phyloP scores from a whole-genome alignment of 179 eudicot genomes.

The Drosera spatulata region DNA sequence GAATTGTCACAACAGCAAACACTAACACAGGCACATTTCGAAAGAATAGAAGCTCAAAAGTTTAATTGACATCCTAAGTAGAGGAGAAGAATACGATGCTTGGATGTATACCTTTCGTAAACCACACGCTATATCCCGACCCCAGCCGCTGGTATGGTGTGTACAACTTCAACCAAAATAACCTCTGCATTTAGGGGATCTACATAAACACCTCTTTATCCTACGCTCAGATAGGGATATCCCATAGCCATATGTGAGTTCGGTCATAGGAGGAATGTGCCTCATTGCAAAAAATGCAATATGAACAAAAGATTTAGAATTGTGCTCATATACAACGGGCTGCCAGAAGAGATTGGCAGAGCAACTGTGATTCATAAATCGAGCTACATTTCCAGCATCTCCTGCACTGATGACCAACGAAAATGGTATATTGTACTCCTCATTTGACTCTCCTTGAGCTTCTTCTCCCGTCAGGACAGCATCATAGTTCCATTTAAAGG shows the following conservation, averaged over 20 bases:
- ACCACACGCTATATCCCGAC: neutral
- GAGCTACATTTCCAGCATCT: conserved; percentile 29
- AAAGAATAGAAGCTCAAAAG: no score
- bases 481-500: conserved; percentile 15
- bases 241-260: conserved; percentile 53
- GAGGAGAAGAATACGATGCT: no score
- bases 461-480: conserved; percentile 14
- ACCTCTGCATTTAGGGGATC: conserved; percentile 48
- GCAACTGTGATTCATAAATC: conserved; percentile 33
- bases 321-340: conserved; percentile 36
- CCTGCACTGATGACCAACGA: conserved; percentile 47
- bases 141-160: conserved; percentile 11
- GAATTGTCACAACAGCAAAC: no score
- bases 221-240: conserved; percentile 16
- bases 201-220: conserved; percentile 52
- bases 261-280: conserved; percentile 60
- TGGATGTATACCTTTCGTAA: neutral
- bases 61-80: no score
- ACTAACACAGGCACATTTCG: no score
- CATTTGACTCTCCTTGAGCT: conserved; percentile 14
- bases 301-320: conserved; percentile 27
- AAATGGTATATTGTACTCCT: conserved; percentile 20
- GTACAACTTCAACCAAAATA: conserved; percentile 14
- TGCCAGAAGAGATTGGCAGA: conserved; percentile 53
- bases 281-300: conserved; percentile 43